These are phyloP conservation scores for Xanthoconium stramineum DNA, from an alignment of 768 basidiomycete genomes.

Conservation along the genomic window DNA sequence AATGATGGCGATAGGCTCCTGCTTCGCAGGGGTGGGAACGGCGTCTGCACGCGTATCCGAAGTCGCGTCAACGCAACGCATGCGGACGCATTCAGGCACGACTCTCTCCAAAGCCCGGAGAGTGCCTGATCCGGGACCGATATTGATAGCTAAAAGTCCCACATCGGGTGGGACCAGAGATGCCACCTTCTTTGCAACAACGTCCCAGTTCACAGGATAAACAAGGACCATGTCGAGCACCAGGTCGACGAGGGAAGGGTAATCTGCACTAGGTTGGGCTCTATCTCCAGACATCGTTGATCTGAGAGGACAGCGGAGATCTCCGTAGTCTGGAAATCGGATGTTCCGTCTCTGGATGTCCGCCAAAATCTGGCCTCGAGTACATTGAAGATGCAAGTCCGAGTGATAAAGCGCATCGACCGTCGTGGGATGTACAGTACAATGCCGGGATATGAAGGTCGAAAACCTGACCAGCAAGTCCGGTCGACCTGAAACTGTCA, in stretches of 20 bases:
- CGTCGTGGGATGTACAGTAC: conserved; percentile 40
- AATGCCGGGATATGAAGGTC: conserved; percentile 32
- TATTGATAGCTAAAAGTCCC: conserved; percentile 41
- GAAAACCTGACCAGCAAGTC: conserved; percentile 46
- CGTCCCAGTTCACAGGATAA: conserved; percentile 53
- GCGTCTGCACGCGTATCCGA: conserved; percentile 7
- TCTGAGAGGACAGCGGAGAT: conserved; percentile 48
- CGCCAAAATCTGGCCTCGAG: conserved; percentile 39
- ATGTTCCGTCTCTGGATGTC: conserved; percentile 47
- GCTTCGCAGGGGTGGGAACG: conserved; percentile 18
- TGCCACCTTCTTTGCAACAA: conserved; percentile 34
- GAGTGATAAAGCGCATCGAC: conserved; percentile 56
- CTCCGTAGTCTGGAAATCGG: conserved; percentile 44
- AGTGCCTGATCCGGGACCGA: conserved; percentile 47
- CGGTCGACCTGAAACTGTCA: conserved; percentile 60
- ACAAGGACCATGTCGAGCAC: conserved; percentile 42
- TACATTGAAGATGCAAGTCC: conserved; percentile 15
- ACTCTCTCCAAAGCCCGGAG: conserved; percentile 38
- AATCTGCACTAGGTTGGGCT: conserved; percentile 21
- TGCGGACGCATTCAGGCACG: conserved; percentile 20
- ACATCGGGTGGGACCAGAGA: conserved; percentile 9
- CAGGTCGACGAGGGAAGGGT: conserved; percentile 35
- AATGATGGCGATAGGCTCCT: conserved; percentile 62
- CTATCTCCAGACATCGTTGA: conserved; percentile 44
- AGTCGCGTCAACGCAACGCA: conserved; percentile 17